Conservation (phyloP, 257 asterid genomes). For the Osmanthus fragrans region DNA sequence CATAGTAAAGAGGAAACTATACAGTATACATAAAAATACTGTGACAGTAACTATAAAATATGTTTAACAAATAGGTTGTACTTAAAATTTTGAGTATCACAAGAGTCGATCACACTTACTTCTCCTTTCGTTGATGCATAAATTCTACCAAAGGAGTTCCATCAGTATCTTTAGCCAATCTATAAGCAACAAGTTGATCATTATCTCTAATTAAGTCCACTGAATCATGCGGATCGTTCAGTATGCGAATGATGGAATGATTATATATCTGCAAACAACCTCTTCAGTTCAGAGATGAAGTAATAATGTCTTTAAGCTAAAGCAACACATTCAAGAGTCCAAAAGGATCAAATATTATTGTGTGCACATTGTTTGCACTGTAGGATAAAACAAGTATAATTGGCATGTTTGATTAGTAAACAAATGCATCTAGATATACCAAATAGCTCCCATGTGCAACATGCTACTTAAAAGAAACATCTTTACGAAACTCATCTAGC, state of each 20-base stretch:
- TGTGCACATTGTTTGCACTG: neutral
- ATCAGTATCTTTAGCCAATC: conserved; percentile 50
- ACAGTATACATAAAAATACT: neutral
- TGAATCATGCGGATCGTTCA: conserved; percentile 48
- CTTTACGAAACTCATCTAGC: neutral
- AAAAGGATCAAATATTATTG: too few species aligned
- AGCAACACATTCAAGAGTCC: neutral
- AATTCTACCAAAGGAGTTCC: conserved; percentile 50
- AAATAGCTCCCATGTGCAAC: neutral
- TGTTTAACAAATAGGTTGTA: neutral
- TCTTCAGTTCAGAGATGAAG: conserved; percentile 20
- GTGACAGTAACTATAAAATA: neutral
- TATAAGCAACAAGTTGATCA: conserved; percentile 64
- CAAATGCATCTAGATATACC: neutral
- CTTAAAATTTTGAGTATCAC: neutral
- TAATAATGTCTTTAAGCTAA: neutral
- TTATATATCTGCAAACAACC: conserved; percentile 51
- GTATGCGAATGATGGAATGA: conserved; percentile 33
- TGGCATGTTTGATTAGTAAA: neutral
- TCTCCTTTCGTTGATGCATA: conserved; percentile 39
- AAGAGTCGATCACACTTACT: conserved; percentile 40
- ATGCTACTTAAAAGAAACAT: neutral
- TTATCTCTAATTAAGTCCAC: conserved; percentile 56
- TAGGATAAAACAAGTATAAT: neutral
- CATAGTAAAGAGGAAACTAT: neutral